Evolutionary conservation across 805 yeast species (phyloP), one percentile per base, ranked within the genome.

Genomic region (Babjeviella inositovora): DNA sequence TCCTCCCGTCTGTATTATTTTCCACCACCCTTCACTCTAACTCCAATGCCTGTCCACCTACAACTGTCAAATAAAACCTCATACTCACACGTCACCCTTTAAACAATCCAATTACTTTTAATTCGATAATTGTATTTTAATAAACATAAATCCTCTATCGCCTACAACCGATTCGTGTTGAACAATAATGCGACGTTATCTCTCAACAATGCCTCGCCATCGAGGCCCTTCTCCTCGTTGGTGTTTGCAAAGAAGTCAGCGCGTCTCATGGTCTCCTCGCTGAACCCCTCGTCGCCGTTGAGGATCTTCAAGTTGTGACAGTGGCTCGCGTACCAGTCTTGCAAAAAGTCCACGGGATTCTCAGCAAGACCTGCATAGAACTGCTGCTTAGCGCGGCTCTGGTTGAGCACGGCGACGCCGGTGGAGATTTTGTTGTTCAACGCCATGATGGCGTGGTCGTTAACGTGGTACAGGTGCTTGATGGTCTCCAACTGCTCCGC

Each of bases 231-330:
- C n/a, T n/a, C n/a, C 30, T 80, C 81, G 37, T 81, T 85, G 20
- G 70, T 67, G 47, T 77, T n/a, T n/a, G n/a, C n/a, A 30, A 52
- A 90, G 47, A 75, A 90, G 10, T 71, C 70, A 3, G 94, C 69
- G 37, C 76, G 66, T 52, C 98, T 70, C 5, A 82, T 93, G 11
- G 67, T 57, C 41, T 85, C 96, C 50, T 87, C 96, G 41, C 72
- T 73, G 47, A 72, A 77, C 7, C 85, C 87, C 36, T 79, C 90
- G 32, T 90, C 97, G 33, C 93, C 84, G 29, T 82, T 66, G 32
- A 90, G 58, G 8, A 87, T 77, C 49, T 77, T 84, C 39, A 90
- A 59, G 22, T 87, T 79, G 29, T 82, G 80, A 9, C 82, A 59
- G 45, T 90, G 93, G 20, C 82, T 73, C 20, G 71, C 75, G 30